Base-by-base conservation (phyloP, 768 basidiomycete genomes). In the Hygrophorus pudorinus region DNA sequence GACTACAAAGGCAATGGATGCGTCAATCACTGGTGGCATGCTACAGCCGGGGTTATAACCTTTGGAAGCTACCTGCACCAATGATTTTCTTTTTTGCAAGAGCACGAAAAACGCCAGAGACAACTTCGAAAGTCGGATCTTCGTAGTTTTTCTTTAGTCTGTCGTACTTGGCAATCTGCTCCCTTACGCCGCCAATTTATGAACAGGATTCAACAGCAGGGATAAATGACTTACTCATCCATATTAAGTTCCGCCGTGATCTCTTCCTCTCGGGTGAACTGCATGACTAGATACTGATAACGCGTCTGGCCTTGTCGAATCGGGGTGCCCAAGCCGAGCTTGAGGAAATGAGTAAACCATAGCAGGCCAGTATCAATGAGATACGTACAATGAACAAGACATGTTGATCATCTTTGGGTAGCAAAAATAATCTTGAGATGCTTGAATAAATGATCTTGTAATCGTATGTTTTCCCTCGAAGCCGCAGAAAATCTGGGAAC, bases 381-480 rank as follows among this genome's bases (percentile, higher is more conserved):
- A n/a, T 44, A 65, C 87, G 51, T 56, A 93, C 90, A 48, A 99
- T 93, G 58, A 99, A 91, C 44, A 96, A 72, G 29, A 96, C 85
- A 57, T 97, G 94, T 42, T 87, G 79, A 52, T 98, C 96, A 56
- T 99, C 96, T 59, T 96, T 94, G 12, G 96, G 96, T 4, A 99
- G 71, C 17, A 98, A 70, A 73, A 98, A 99, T 7, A 98, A 66
- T 46, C 78, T 75, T 17, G 86, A 81, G 53, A 99, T 89, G 50
- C 84, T 85, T 30, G 76, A 73, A 64, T 93, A 96, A 17, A 88
- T 71, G 46, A 99, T 89, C 65, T 97, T 92, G 74, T 99, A 99
- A 63, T 99, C 96, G 64, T 98, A 98, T 1, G 93, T 97, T 66
- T 97, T 96, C 42, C 96, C 96, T n/a, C 92, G 84, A 27, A 98